Percentiles rank a stretch among this genome's conserved stretches.
phyloP scores from a whole-genome alignment of 169 alveolate genomes.

The Ichthyophthirius multifiliis region DNA sequence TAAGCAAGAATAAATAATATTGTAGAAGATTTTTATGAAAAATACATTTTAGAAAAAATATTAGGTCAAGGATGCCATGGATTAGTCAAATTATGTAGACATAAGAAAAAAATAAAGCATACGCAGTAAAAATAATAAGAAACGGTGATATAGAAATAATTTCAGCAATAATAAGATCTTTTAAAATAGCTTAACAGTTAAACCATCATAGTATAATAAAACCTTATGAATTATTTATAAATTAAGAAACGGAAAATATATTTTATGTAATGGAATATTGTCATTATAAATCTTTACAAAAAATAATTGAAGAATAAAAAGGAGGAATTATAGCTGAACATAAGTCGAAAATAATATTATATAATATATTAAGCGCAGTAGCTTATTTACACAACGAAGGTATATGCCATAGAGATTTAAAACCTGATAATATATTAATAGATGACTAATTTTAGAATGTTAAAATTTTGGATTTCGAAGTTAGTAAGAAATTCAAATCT shows the following conservation, averaged over 20 bases:
- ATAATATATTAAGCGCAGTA: slow-evolving; percentile 60
- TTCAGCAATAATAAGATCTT: slow-evolving; percentile 44
- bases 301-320: slow-evolving; percentile 47
- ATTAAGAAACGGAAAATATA: slow-evolving; percentile 43
- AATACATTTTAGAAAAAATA: background rate
- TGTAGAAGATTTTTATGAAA: background rate
- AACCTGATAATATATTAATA: slow-evolving; percentile 72
- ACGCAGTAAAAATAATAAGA: slow-evolving; percentile 62
- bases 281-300: slow-evolving; percentile 44
- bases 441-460: background rate
- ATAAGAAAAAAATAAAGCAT: slow-evolving; percentile 20
- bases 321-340: slow-evolving; percentile 50
- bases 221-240: slow-evolving; percentile 61
- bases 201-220: slow-evolving; percentile 53
- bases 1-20: too few species aligned
- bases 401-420: slow-evolving; percentile 78
- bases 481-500: slow-evolving; percentile 6
- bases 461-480: slow-evolving; percentile 54
- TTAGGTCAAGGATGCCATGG: slow-evolving; percentile 37
- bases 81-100: slow-evolving; percentile 38
- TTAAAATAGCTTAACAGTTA: slow-evolving; percentile 52
- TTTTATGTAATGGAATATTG: slow-evolving; percentile 72
- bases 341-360: slow-evolving; percentile 54
- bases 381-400: slow-evolving; percentile 63
- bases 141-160: slow-evolving; percentile 51